Percentiles rank a stretch among this genome's conserved stretches.
Conservation (phyloP, 805 yeast genomes). For the Priceomyces fermenticarens region DNA sequence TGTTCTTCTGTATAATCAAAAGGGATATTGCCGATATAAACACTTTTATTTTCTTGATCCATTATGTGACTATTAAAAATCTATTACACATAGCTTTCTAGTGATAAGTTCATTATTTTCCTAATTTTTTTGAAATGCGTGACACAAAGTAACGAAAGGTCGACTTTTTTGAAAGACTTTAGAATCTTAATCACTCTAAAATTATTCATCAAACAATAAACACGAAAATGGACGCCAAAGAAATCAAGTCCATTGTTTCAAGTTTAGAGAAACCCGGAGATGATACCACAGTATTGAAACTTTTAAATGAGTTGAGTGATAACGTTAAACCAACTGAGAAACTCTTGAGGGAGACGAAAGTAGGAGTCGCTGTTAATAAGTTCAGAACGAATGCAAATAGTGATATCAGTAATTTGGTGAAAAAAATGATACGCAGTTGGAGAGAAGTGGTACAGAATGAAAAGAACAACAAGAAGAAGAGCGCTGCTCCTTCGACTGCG, state of each 20-base stretch:
- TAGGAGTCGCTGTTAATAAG: conserved; percentile 95
- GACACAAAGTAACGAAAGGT: neutral
- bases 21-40: conserved; percentile 85
- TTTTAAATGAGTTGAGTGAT: conserved; percentile 61
- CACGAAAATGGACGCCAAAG: conserved; percentile 62
- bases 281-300: conserved; percentile 58
- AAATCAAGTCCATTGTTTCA: conserved; percentile 65
- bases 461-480: conserved; percentile 41
- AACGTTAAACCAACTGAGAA: conserved; percentile 83
- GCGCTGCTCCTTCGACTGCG: conserved; percentile 4
- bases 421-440: conserved; percentile 83
- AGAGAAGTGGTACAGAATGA: conserved; percentile 79
- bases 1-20: conserved; percentile 94
- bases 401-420: conserved; percentile 71
- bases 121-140: neutral
- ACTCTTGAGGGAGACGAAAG: conserved; percentile 85
- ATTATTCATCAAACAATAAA: neutral
- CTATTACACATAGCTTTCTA: neutral
- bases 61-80: conserved; percentile 1
- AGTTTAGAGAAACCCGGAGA: conserved; percentile 72
- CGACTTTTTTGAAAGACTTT: neutral
- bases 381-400: conserved; percentile 64
- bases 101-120: neutral
- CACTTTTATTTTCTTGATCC: conserved; percentile 22
- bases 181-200: neutral